Conservation (phyloP, 2,329 filamentous ascomycete genomes). For the Neofusicoccum laricinum region DNA sequence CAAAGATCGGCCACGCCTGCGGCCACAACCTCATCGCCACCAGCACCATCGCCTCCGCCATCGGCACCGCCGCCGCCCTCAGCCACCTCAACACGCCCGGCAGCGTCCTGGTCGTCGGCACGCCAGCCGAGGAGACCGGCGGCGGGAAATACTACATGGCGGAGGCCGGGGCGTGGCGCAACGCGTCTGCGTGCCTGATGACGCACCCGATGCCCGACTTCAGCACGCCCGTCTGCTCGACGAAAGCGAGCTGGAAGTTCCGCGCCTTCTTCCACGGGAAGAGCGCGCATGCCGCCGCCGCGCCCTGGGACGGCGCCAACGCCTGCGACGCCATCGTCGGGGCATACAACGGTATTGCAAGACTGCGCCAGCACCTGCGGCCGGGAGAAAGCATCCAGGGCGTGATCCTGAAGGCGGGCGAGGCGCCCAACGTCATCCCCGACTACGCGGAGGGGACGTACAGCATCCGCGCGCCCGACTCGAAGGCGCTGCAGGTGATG, state of each 20-base stretch:
- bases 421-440: constrained; percentile 39
- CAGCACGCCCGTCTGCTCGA: constrained; percentile 50
- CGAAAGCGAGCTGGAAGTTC: constrained; percentile 38
- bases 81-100: constrained; percentile 27
- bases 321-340: constrained; percentile 30
- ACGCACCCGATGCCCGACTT: constrained; percentile 39
- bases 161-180: constrained; percentile 41
- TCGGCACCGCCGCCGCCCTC: constrained; percentile 35
- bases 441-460: constrained; percentile 37
- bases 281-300: constrained; percentile 36
- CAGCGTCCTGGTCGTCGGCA: constrained; percentile 42
- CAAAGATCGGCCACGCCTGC: constrained; percentile 44
- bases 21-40: constrained; percentile 47
- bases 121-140: constrained; percentile 47
- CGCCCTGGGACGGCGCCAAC: constrained; percentile 28
- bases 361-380: constrained; percentile 39
- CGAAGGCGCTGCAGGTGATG: constrained; percentile 25
- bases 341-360: constrained; percentile 27
- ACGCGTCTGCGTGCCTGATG: constrained; percentile 27
- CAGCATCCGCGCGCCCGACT: constrained; percentile 34
- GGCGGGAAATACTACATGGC: constrained; percentile 48
- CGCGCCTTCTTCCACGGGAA: constrained; percentile 40
- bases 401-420: constrained; percentile 28
- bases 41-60: constrained; percentile 35
- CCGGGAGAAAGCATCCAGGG: constrained; percentile 39